phyloP scores from a whole-genome alignment of 148 eudicot species.

The Euryodendron excelsum region DNA sequence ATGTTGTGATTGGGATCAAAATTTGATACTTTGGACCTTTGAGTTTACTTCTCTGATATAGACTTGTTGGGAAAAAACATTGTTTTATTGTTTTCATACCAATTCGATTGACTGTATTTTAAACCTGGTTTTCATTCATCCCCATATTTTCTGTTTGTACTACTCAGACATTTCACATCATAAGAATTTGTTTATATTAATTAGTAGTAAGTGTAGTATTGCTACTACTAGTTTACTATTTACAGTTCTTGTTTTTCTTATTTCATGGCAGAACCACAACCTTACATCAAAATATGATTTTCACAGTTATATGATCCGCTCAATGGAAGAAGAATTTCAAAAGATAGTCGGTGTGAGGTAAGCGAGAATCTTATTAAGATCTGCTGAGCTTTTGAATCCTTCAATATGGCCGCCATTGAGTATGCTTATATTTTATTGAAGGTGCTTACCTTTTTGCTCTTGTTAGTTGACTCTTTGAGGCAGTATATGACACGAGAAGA shows the following conservation, averaged over 20 bases:
- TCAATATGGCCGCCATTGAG: neutral
- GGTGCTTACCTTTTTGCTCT: neutral
- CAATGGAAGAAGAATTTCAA: constrained; percentile 98
- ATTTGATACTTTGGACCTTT: neutral
- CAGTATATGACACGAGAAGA: neutral
- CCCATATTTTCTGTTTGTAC: neutral
- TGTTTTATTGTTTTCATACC: neutral
- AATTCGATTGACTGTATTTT: neutral
- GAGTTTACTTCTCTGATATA: neutral
- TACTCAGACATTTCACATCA: neutral
- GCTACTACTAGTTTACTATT: constrained; percentile 1
- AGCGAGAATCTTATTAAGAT: constrained; percentile 17
- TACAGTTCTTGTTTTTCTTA: constrained; percentile 20
- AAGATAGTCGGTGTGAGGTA: constrained; percentile 96
- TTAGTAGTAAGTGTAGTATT: neutral
- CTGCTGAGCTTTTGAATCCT: neutral
- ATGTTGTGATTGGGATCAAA: neutral
- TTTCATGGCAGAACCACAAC: constrained; percentile 86
- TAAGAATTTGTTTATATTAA: neutral
- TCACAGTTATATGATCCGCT: constrained; percentile 97
- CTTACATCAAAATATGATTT: constrained; percentile 87
- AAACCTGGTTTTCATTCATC: neutral
- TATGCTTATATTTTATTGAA: neutral
- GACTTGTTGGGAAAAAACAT: neutral
- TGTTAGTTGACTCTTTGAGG: neutral